phyloP scores from a whole-genome alignment of 495 filamentous ascomycete genomes.

The Sordaria brevicollis region DNA sequence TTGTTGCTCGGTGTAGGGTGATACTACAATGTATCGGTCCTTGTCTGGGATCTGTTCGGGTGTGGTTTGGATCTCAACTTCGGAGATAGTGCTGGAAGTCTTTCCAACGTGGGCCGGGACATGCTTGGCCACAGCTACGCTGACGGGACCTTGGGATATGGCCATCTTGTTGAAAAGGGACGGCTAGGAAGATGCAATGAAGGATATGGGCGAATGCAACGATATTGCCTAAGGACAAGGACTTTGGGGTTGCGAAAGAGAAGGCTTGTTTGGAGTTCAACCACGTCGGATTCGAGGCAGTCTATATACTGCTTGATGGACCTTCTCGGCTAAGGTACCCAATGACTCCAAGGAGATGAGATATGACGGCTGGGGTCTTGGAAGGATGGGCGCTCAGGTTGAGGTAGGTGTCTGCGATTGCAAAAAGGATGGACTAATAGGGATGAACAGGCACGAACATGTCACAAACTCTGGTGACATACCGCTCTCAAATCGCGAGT shows the following conservation, averaged over 20 bases:
- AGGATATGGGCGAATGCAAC: not conserved
- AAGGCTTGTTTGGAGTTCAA: not conserved
- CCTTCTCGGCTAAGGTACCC: not conserved
- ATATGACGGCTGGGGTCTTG: not conserved
- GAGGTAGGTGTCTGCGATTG: not conserved
- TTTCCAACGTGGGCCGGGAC: slow-evolving; percentile 3
- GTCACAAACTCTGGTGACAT: slow-evolving; percentile 12
- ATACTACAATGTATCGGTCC: slow-evolving; percentile 46
- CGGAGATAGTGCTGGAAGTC: not conserved
- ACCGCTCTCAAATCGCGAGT: slow-evolving; percentile 15
- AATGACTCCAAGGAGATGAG: not conserved
- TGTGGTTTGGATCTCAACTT: not conserved
- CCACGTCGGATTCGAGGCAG: not conserved
- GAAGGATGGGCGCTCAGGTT: not conserved
- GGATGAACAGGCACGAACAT: not conserved
- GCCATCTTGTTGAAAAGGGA: slow-evolving; percentile 7
- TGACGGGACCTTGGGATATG: slow-evolving; percentile 5
- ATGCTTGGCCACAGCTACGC: not conserved
- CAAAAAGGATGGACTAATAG: not conserved
- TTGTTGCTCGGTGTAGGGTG: slow-evolving; percentile 56
- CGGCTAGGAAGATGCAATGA: not conserved
- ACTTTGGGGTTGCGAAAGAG: not conserved
- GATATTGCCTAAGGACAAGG: not conserved
- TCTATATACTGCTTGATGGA: not conserved
- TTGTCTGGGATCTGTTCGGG: not conserved